A percentile compares a stretch with the other conserved stretches of the same genome.
These are phyloP conservation scores for Xylaria hypoxylon DNA, from an alignment of 2,329 filamentous ascomycete species.

Conservation along the genomic window DNA sequence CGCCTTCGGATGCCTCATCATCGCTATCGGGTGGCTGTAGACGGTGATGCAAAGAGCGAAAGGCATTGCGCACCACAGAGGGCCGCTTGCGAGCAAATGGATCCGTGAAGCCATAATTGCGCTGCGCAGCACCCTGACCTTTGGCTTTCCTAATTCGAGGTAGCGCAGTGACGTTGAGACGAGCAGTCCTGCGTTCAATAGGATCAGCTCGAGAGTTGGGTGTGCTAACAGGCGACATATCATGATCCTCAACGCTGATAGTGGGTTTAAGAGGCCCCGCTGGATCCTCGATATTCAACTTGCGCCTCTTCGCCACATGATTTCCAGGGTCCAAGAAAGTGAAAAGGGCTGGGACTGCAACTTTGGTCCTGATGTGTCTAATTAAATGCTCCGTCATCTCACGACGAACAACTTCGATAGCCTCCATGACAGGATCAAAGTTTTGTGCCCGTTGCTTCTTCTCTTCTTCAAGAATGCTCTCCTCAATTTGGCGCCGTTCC, in stretches of 20 bases:
- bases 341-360: slow-evolving; percentile 83
- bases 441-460: slow-evolving; percentile 88
- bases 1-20: slow-evolving; percentile 86
- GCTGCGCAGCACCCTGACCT: slow-evolving; percentile 66
- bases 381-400: slow-evolving; percentile 90
- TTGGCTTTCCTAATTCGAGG: slow-evolving; percentile 81
- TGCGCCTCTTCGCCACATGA: slow-evolving; percentile 81
- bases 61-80: slow-evolving; percentile 67
- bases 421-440: slow-evolving; percentile 89
- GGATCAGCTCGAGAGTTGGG: slow-evolving; percentile 72
- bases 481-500: slow-evolving; percentile 77
- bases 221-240: slow-evolving; percentile 72
- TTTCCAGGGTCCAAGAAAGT: slow-evolving; percentile 85
- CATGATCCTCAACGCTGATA: slow-evolving; percentile 70
- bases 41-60: slow-evolving; percentile 85
- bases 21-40: slow-evolving; percentile 79
- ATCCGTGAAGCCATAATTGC: slow-evolving; percentile 74
- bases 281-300: slow-evolving; percentile 67
- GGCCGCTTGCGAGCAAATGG: slow-evolving; percentile 74
- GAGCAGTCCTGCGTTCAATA: slow-evolving; percentile 69
- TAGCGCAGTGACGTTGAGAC: slow-evolving; percentile 71
- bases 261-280: slow-evolving; percentile 55
- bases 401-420: slow-evolving; percentile 79
- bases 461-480: slow-evolving; percentile 87
- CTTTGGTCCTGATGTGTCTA: slow-evolving; percentile 86